Evolutionary conservation across 352 stramenopile genomes (phyloP), one percentile per base, ranked within the genome.

Genomic region (Globisporangium radiosum): DNA sequence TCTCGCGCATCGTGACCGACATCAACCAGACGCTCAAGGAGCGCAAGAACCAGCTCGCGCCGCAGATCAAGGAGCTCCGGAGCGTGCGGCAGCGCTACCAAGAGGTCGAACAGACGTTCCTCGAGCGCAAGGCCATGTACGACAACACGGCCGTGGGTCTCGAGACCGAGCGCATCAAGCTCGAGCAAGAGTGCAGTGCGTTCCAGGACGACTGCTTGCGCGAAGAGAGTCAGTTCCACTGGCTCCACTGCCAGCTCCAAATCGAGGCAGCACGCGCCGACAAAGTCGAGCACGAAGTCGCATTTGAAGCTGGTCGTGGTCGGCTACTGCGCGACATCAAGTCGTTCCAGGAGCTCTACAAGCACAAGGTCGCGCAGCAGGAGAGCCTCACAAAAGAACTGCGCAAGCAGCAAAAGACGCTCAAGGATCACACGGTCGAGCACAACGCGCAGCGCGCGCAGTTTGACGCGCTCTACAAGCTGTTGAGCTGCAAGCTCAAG

Each of bases 1-100:
- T 98, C 54, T 97, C 88, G 45, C 74, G 72, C 19, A 82, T 97
- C 40, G 91, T 98, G 13, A 88, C 89, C 7, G 80, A 96, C 52
- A 97, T 98, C 53, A 96, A 94, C 66, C 71, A 96, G 59, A 86
- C 89, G 43, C 73, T 97, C 36, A 95, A 90, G 45, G 88, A 95
- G 52, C 79, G 94, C 19, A 97, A 97, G 64, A 92, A 87, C 54
- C 92, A 97, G 51, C 69, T 98, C 37, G 88, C 91, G 19, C 94
- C 92, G 54, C 86, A 97, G 67, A 96, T 98, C 63, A 92, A 94
- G 57, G 78, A 97, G 61, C 77, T 98, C 15, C 87, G 92, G 13
- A 72, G 84, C 37, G 81, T 97, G 61, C 89, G 92, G 17, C 74
- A 90, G 62, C 66, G 81, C 47, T 97, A 95, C 70, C 76, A 97